Evolutionary conservation across 2,329 filamentous ascomycete genomes (phyloP), one percentile per base, ranked within the genome.

Genomic region (Cladosporium halotolerans): DNA sequence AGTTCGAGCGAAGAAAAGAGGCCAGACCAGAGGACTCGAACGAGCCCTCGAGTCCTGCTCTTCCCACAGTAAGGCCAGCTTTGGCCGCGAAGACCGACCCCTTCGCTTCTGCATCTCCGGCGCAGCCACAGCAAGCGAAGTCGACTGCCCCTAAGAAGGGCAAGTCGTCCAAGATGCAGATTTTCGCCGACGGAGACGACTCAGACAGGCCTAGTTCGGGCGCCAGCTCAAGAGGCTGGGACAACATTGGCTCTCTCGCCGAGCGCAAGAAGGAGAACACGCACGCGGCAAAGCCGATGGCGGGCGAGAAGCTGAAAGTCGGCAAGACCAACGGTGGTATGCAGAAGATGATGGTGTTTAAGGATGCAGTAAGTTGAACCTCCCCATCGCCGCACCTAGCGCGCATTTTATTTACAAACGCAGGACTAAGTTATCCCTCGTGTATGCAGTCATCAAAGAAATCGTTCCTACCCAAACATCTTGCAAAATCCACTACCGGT

Each of bases 181-280:
- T 99, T 56, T 97, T 97, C 69, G 90, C 89, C 1, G 92, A 97
- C 63, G 57, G 55, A 40, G 78, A 80, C 41, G 71, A 75, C 16
- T 63, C 71, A 31, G 75, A 80, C 41, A 73, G 82, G 4, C 79
- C 82, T 10, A 63, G 77, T 76, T 39, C 36, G 8, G 68, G 79
- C 75, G 54, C 77, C 76, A 53, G 74, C 41, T 78, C 83, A 1
- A 87, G 84, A 67, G 92, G 90, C 2, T 97, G 93, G 92, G 89
- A 96, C 59, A 92, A 77, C 57, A 96, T 99, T 66, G 91, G 88
- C 31, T 89, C 89, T 1, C 73, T 96, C 56, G 81, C 84, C 47
- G 88, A 96, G 57, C 81, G 93, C 46, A 96, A 89, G 77, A 99
- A 97, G 78, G 93, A 99, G 70, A 99, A 99, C 66, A 77, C 79